Evolutionary conservation across 177 flowering plant genomes (phyloP), one percentile per base, ranked within the genome.

Genomic region (Vitis hybrid): DNA sequence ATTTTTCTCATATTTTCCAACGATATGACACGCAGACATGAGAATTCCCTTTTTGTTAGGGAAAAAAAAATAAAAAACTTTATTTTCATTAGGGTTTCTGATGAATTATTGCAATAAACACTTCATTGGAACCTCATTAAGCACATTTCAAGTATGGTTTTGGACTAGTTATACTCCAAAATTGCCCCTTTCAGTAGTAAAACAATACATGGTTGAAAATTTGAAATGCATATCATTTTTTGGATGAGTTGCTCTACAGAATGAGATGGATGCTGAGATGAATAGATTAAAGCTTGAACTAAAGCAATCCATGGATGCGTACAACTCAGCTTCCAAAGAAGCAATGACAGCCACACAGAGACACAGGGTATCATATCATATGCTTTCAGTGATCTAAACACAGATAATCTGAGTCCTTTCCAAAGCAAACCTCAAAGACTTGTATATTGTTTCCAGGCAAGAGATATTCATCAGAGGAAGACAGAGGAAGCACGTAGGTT

Each of bases 211-310:
- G 2, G 10, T 16, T 13, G 1, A 1, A 8, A 29, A 10, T 16
- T 12, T 26, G 45, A 64, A 53, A 13, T 63, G 14, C 10, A 51
- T 48, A 22, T 57, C 33, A 15, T 56, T 29, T 15, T 56, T 59
- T 66, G 51, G 21, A 4, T 77, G 72, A 31, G 21, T 64, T 51
- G 8, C 21, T 51, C 59, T 48, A 19, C 79, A 83, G 84, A 6
- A 31, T 21, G 77, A 53, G 49, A 1, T 78, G 62, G 85, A 78
- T 1, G 77, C 57, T 26, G 86, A 83, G 74, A 71, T 87, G 77
- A 78, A 53, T 49, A 74, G 78, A 64, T 61, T 88, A 56, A 81
- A 74, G 76, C 82, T 73, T 18, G 86, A 86, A 64, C 64, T 86
- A 33, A 74, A 81, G 74, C 77, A 85, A 51, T 70, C 76, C 19